Base-by-base conservation (phyloP, 2,329 filamentous ascomycete species). In the Colletotrichum sp. region DNA sequence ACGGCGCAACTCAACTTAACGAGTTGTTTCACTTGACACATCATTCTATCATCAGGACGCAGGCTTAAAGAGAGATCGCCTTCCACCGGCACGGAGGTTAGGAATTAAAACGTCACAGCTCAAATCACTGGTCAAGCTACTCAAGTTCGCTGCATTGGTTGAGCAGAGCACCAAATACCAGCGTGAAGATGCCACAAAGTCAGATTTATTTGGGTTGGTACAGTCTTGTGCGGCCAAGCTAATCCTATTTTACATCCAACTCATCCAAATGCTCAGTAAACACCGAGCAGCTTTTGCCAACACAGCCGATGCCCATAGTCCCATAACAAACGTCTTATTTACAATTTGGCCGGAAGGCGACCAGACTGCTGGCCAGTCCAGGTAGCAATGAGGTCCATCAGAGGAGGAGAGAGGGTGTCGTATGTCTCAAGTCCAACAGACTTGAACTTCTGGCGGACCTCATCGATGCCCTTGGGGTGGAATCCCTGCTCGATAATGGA, bases 401-500 rank as follows among this genome's bases (percentile, higher is more conserved):
- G 83, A 5, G 86, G 76, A 22, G 92, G 92, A 7, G 88, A 91
- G 62, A 94, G 84, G 22, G 87, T 87, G 82, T 94, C 92, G 81
- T 94, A 94, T 3, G 89, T 86, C 84, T 92, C 86, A 66, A 94
- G 83, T 0, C 92, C 92, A 22, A 90, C 79, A 3, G 81, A 80
- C 84, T 87, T 88, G 75, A 94, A 87, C 82, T 87, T 89, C 4
- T 75, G 78, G 57, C 92, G 86, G 5, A 94, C 89, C 22, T 86
- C 88, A 65, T 87, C 88, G 79, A 93, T 92, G 44, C 86, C 85
- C 18, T 84, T 81, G 0, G 92, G 90, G 63, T 89, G 83, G 79
- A 91, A 93, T 2, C 92, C 93, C 81, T 93, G 92, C 88, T 94
- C 92, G 75, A 94, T 93, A 75, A 94, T 91, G 72, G 89, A 92